Conservation (phyloP, 768 basidiomycete species). For the Collybiopsis luxurians region DNA sequence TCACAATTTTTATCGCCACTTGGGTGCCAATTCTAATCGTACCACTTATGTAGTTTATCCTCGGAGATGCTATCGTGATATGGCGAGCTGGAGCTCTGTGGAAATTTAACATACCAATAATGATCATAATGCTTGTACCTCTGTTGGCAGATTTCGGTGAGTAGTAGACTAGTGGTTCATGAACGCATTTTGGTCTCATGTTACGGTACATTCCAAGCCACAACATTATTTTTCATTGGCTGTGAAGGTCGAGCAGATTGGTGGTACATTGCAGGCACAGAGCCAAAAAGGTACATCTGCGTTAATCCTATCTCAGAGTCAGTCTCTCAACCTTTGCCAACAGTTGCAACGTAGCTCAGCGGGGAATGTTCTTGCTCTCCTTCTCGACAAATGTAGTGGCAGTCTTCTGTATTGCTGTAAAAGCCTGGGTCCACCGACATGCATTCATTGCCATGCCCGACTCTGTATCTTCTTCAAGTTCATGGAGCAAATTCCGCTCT, state of each 20-base stretch:
- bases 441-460: not conserved
- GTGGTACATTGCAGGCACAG: conserved; percentile 1
- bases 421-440: not conserved
- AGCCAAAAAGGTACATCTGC: not conserved
- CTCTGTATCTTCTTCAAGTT: not conserved
- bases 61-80: not conserved
- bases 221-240: not conserved
- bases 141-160: not conserved
- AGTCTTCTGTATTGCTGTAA: not conserved
- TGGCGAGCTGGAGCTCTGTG: not conserved
- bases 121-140: not conserved
- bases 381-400: not conserved
- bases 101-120: not conserved
- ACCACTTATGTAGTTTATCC: not conserved
- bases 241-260: not conserved
- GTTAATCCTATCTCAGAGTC: not conserved
- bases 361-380: not conserved
- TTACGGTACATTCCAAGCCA: not conserved
- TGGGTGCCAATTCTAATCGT: too few relatives aligned
- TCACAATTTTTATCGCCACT: too few relatives aligned
- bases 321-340: too few relatives aligned
- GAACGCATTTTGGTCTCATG: not conserved
- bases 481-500: not conserved
- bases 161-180: too few relatives aligned
- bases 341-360: not conserved